Evolutionary conservation across 352 stramenopile genomes (phyloP), one percentile per base, ranked within the genome.

Genomic region (Phytophthora sp.): DNA sequence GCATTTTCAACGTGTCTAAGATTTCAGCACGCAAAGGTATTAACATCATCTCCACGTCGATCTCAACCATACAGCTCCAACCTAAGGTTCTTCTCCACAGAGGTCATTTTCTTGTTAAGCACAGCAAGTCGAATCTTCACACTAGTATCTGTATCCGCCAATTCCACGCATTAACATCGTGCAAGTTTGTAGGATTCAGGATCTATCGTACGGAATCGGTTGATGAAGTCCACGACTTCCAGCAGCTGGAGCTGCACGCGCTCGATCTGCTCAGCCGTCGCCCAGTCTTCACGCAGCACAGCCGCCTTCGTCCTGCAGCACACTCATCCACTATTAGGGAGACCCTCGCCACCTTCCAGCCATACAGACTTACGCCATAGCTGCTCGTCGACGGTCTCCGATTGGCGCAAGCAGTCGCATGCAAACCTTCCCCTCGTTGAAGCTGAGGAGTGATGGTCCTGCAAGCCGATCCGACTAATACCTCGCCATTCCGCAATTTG

Each of bases 121-220:
- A 57, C 55, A n/a, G 69, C 63, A 49, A 88, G 56, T 10, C 76
- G 54, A 5, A 51, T 71, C 28, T 79, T 82, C 5, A 63, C 53
- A 27, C 64, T 86, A 21, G 74, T 52, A 62, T 88, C 79, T 88
- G 23, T n/a, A 31, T n/a, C 17, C 23, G 56, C 2, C 11, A 24
- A 38, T 17, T 27, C 0, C 32, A 27, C n/a, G n/a, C 13, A 45
- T 27, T 34, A 43, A 6, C 17, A n/a, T n/a, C n/a, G n/a, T n/a
- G n/a, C n/a, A n/a, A n/a, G n/a, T n/a, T n/a, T n/a, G n/a, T n/a
- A n/a, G n/a, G n/a, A n/a, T n/a, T n/a, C n/a, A n/a, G n/a, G n/a
- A n/a, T n/a, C n/a, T n/a, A n/a, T n/a, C 75, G 58, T 70, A 88
- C 78, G 72, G 58, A 90, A 88, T 42, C 63, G 68, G 53, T 88